Evolutionary conservation across 1,139 yeast genomes (phyloP), one percentile per base, ranked within the genome.

Genomic region (Kluyveromyces sp.): DNA sequence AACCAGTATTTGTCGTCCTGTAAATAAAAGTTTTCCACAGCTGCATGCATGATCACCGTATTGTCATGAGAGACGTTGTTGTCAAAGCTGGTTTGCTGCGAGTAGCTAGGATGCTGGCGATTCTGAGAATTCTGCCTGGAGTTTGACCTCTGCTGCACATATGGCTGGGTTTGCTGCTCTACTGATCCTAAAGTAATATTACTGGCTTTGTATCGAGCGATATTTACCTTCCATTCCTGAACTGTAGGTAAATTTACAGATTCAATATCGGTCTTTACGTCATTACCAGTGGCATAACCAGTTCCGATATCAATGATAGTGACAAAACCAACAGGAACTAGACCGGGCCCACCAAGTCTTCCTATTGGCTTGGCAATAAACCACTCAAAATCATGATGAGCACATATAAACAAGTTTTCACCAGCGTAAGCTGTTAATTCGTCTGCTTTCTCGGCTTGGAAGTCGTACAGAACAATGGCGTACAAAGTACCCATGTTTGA

Each of bases 321-420:
- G 28, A 92, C 94, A 60, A 85, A 92, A 22, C 87, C 78, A 3
- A 86, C 94, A 0, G 98, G 98, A 11, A 92, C 94, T 46, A 92
- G 71, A 1, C 98, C 98, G 0, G 97, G 97, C 0, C 97, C 98
- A 13, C 98, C 98, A 41, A 92, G 71, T 43, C 96, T 72, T 49
- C 94, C 94, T 43, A 92, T 85, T 6, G 96, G 96, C 62, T 92
- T 92, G 12, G 97, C 97, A 46, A 92, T 94, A 58, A 88, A 89
- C 98, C 98, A 92, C 65, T 92, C 98, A 54, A 74, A 86, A 47
- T 87, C 92, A 58, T 92, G 94, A 65, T 89, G 96, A 2, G 98
- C 98, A 65, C 96, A 92, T 15, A 92, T 79, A 34, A 88, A 85
- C 53, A 92, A 75, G 55, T 86, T 83, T 59, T 92, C 98, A 31